phyloP scores from a whole-genome alignment of 768 basidiomycete genomes.

The Tricholoma furcatifolium region DNA sequence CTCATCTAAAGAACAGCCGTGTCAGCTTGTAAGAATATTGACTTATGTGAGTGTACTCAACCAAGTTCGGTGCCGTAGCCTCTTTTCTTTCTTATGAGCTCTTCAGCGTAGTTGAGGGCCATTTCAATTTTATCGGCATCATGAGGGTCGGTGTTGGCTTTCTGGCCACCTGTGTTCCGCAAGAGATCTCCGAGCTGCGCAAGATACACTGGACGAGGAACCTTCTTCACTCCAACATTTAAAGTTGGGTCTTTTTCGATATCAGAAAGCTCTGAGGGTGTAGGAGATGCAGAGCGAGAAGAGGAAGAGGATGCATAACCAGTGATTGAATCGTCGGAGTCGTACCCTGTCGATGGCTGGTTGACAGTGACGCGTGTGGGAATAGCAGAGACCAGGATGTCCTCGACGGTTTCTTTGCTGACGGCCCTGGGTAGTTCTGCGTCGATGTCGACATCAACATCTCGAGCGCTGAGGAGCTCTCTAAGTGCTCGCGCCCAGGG shows the following conservation, averaged over 20 bases:
- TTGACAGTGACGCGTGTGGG: slow-evolving; percentile 21
- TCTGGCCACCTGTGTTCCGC: slow-evolving; percentile 52
- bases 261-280: slow-evolving; percentile 76
- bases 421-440: background rate
- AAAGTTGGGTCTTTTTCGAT: slow-evolving; percentile 86
- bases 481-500: slow-evolving; percentile 66
- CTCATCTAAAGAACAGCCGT: slow-evolving; percentile 60
- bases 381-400: background rate
- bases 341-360: slow-evolving; percentile 37
- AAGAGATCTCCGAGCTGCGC: slow-evolving; percentile 79
- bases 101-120: slow-evolving; percentile 77
- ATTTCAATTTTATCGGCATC: slow-evolving; percentile 80
- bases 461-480: slow-evolving; percentile 45
- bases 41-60: slow-evolving; percentile 33
- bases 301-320: slow-evolving; percentile 71
- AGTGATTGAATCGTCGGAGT: slow-evolving; percentile 83
- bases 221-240: slow-evolving; percentile 64
- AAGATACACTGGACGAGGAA: slow-evolving; percentile 86
- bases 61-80: slow-evolving; percentile 88
- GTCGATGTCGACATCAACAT: slow-evolving; percentile 45
- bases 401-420: background rate
- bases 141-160: slow-evolving; percentile 53
- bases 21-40: background rate
- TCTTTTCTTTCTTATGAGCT: slow-evolving; percentile 79
- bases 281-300: slow-evolving; percentile 79